These are phyloP conservation scores for Candida incommunis DNA, from an alignment of 805 yeast genomes.

Conservation along the genomic window DNA sequence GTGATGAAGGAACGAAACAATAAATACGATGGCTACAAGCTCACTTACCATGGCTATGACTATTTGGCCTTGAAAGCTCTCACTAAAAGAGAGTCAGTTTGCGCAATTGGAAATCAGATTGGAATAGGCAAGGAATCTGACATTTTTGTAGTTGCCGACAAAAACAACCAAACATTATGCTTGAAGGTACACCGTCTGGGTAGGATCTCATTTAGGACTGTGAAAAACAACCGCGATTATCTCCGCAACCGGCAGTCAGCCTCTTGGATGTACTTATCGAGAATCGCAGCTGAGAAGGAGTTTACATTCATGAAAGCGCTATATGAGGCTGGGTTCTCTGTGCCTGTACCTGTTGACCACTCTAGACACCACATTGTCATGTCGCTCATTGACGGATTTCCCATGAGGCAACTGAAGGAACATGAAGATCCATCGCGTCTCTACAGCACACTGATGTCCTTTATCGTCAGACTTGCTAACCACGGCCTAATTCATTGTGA, in stretches of 20 bases:
- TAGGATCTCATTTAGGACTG: constrained; percentile 82
- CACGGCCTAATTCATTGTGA: constrained; percentile 95
- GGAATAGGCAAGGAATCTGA: constrained; percentile 98
- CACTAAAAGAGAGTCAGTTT: constrained; percentile 57
- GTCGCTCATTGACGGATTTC: constrained; percentile 83
- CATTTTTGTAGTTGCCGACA: constrained; percentile 68
- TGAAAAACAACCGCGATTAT: constrained; percentile 88
- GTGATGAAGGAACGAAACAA: constrained; percentile 75
- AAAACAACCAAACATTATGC: constrained; percentile 51
- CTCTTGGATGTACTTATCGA: constrained; percentile 86
- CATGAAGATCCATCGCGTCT: constrained; percentile 57
- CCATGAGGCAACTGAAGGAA: constrained; percentile 70
- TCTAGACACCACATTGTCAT: constrained; percentile 87
- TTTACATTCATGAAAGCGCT: constrained; percentile 74
- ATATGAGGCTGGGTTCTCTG: constrained; percentile 60
- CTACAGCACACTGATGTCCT: constrained; percentile 76
- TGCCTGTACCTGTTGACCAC: constrained; percentile 79
- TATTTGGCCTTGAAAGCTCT: constrained; percentile 80
- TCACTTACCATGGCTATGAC: constrained; percentile 84
- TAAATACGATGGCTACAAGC: constrained; percentile 84
- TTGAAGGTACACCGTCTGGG: constrained; percentile 89
- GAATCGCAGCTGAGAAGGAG: constrained; percentile 86
- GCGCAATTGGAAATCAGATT: constrained; percentile 71
- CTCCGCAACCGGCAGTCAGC: constrained; percentile 55
- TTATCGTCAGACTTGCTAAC: constrained; percentile 70